phyloP scores from a whole-genome alignment of 192 early-diverging fungal genomes.

The Chytriomyces sp. region DNA sequence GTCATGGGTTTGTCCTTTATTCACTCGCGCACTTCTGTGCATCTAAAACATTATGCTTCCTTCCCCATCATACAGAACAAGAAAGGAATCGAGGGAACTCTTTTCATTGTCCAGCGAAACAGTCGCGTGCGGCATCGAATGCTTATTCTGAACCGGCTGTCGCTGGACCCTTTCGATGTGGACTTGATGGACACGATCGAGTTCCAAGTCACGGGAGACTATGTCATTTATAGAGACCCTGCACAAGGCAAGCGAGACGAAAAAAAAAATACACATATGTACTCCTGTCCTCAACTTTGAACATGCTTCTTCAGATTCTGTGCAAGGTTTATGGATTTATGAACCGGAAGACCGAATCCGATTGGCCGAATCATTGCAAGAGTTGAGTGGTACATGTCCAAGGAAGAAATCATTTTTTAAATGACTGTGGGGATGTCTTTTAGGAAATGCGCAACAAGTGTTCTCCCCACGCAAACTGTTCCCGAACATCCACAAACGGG shows the following conservation, averaged over 20 bases:
- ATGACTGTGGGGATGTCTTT: background rate
- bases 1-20: constrained; percentile 77
- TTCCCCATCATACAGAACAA: constrained; percentile 69
- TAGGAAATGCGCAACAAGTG: constrained; percentile 16
- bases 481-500: constrained; percentile 11
- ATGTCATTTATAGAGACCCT: constrained; percentile 81
- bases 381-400: constrained; percentile 9
- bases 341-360: constrained; percentile 72
- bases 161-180: constrained; percentile 79
- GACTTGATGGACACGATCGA: constrained; percentile 73
- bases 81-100: constrained; percentile 86
- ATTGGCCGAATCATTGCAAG: constrained; percentile 49
- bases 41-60: constrained; percentile 1
- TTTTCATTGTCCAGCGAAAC: constrained; percentile 84
- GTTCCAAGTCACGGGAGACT: constrained; percentile 80
- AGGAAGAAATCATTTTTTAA: background rate
- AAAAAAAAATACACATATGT: too few species aligned
- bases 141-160: constrained; percentile 86
- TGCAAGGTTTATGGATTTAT: constrained; percentile 80
- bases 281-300: background rate
- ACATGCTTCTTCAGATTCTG: constrained; percentile 49
- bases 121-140: constrained; percentile 57
- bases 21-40: background rate
- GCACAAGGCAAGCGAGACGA: constrained; percentile 45
- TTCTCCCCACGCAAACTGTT: constrained; percentile 1